Base-by-base conservation (phyloP, 2,329 filamentous ascomycete species). In the Dactylellina sp. region DNA sequence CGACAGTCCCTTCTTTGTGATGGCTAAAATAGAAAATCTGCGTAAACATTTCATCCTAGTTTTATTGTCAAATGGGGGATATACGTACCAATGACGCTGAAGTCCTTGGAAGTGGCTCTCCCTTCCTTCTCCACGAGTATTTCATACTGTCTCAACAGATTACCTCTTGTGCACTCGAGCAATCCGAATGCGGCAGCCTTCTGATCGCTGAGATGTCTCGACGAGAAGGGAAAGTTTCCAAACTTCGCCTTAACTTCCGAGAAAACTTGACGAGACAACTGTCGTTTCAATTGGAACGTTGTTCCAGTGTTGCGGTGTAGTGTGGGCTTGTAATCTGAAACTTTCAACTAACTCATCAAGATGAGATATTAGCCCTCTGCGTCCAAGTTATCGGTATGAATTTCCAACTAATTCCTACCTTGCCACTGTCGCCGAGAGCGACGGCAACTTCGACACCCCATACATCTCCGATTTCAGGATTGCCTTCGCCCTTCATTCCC, bases 401-500 rank as follows among this genome's bases (percentile, higher is more conserved):
- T 18, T 24, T 28, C 9, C 32, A 11, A n/a, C 18, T 12, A 9
- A 32, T 40, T 7, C 56, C 12, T 66, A 74, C 70, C 70, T 75
- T 75, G 47, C 70, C 70, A 16, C 62, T 75, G n/a, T 68, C 68
- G 32, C 93, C 93, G 79, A 95, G 84, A 83, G 91, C 95, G 80
- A 99, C 88, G 78, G 94, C 94, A 81, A 97, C 89, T 86, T 99
- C 95, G 63, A 99, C 92, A 82, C 95, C 95, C 95, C 95, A 99
- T 75, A 96, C 93, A 81, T 99, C 95, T 77, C 92, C 90, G 66
- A 96, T 84, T 80, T 96, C 94, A 68, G 95, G 91, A 68, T 88
- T 83, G 80, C 95, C 95, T 75, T 99, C 95, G 66, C 94, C 94
- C 85, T 93, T 96, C 40, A 77, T 74, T 77, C 92, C 92, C 79